Base-by-base conservation (phyloP, 306 rosid species). In the Vigna trinervia region DNA sequence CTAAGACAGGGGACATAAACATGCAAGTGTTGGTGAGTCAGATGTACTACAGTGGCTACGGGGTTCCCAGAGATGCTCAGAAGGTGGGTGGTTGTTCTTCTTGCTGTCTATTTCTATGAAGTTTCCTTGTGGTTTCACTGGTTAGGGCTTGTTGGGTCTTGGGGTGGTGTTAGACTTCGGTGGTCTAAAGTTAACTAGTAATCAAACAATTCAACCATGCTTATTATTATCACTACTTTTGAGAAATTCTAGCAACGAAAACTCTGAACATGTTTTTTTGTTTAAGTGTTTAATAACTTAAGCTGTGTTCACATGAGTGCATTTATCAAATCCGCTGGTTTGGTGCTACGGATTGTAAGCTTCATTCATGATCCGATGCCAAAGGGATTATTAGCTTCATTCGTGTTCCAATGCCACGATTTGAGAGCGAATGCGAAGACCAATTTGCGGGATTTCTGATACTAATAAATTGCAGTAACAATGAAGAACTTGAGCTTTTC, bases 11-110 rank as follows among this genome's bases (percentile, higher is more conserved):
- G 23, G 93, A 92, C 68, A 80, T 88, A 52, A 92, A 88, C 85
- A 92, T 90, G 97, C 96, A 92, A 80, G 87, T 92, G 17, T 79
- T 92, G 85, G 85, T 90, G 46, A 92, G 86, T 41, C 97, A 92
- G 91, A 92, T 92, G 97, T 92, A 90, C 81, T 86, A 62, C 43
- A 90, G 85, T 74, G 97, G 97, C 32, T 90, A 90, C 85, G 97
- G 97, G 5, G 84, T 90, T 57, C 85, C 93, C 72, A 85, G 92
- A 85, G 97, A 92, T 80, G 84, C 88, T 68, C 92, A 92, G 56
- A 86, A 86, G 93, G 97, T 90, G 30, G 28, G 54, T 48, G 51
- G 1, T 48, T 62, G 4, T 30, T 46, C 14, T 17, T 71, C 22
- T 54, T 71, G 39, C 15, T 45, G 36, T 30, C 22, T 74, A 30